Evolutionary conservation across 768 basidiomycete species (phyloP).

Genomic region (Suillus alpinus): DNA sequence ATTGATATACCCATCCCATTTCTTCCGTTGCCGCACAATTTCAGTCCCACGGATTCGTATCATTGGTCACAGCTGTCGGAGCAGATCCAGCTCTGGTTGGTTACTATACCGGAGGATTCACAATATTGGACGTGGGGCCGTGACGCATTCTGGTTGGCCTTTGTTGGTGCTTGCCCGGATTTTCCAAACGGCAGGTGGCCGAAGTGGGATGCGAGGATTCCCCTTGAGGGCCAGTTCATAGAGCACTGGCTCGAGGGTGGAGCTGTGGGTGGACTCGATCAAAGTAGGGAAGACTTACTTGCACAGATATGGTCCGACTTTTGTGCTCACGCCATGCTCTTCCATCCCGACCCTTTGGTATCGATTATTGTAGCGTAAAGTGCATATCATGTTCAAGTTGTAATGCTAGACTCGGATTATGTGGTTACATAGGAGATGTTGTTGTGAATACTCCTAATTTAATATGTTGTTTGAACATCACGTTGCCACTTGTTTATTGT

Average conservation of each 20-base stretch:
- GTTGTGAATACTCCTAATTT: not conserved
- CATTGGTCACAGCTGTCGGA: constrained; percentile 1
- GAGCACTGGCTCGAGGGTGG: not conserved
- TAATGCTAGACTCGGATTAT: not conserved
- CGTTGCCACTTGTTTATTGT: too few species aligned
- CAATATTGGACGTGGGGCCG: constrained; percentile 7
- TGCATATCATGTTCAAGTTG: not conserved
- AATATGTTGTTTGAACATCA: too few species aligned
- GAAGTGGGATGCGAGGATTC: constrained; percentile 6
- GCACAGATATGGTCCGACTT: not conserved
- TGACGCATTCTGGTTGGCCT: constrained; percentile 8
- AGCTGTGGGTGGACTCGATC: not conserved
- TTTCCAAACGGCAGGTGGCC: constrained; percentile 7
- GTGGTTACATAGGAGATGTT: too few species aligned
- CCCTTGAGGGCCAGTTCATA: constrained; percentile 6
- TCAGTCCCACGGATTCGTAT: not conserved
- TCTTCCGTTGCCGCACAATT: not conserved
- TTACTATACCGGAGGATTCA: not conserved
- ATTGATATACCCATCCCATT: not conserved
- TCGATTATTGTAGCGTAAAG: not conserved
- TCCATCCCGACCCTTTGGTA: not conserved
- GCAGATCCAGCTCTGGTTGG: constrained; percentile 6
- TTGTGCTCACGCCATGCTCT: constrained; percentile 1
- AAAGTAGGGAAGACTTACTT: not conserved
- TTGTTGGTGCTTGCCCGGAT: constrained; percentile 5